Percentiles rank a stretch among this genome's conserved stretches.
phyloP scores from a whole-genome alignment of 257 asterid species.

The Gardenia jasminoides region DNA sequence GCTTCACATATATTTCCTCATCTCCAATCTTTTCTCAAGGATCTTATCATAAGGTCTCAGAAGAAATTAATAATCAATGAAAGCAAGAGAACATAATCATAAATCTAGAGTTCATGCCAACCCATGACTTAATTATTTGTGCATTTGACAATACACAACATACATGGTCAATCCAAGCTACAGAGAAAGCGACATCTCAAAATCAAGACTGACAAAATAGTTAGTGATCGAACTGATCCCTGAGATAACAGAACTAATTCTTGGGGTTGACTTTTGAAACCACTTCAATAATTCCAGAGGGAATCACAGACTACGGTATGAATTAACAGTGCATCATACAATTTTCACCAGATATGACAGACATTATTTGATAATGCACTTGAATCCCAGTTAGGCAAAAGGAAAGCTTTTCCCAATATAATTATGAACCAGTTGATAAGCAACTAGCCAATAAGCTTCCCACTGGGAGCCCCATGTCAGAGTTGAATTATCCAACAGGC shows the following conservation, averaged over 20 bases:
- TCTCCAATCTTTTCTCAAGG: not conserved
- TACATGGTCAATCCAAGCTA: not conserved
- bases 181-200: not conserved
- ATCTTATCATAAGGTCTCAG: not conserved
- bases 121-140: not conserved
- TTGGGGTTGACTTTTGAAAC: not conserved
- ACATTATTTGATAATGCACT: too few species aligned
- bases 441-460: too few species aligned
- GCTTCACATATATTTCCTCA: not conserved
- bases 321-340: too few species aligned
- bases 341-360: too few species aligned
- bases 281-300: not conserved
- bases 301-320: too few species aligned
- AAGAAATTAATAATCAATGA: not conserved
- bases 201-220: not conserved
- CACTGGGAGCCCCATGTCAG: too few species aligned
- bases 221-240: not conserved
- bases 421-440: too few species aligned
- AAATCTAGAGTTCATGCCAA: not conserved
- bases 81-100: not conserved
- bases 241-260: not conserved
- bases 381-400: too few species aligned
- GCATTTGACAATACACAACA: not conserved
- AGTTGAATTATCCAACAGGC: too few species aligned
- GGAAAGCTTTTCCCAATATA: too few species aligned